A percentile compares a stretch with the other conserved stretches of the same genome.
Conservation (phyloP, 768 basidiomycete species). For the Trametes coccinea region DNA sequence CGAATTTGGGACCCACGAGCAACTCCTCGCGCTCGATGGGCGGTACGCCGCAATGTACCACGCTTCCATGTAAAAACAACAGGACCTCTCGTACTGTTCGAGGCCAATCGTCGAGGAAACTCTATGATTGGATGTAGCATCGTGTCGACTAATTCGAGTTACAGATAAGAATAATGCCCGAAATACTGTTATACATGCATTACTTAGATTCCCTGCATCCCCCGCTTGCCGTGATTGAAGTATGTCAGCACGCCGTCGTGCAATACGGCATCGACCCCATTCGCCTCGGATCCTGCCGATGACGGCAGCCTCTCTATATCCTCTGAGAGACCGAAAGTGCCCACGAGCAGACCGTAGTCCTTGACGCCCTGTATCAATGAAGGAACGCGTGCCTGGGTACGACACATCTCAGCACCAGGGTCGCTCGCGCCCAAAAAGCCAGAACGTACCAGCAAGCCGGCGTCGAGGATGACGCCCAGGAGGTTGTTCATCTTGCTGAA, state of each 20-base stretch:
- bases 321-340: slow-evolving; percentile 69
- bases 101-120: not conserved
- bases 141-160: slow-evolving; percentile 15
- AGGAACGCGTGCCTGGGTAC: slow-evolving; percentile 77
- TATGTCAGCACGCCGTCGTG: slow-evolving; percentile 66
- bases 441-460: slow-evolving; percentile 72
- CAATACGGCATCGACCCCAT: slow-evolving; percentile 70
- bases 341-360: slow-evolving; percentile 85
- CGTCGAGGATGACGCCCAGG: slow-evolving; percentile 88
- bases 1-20: slow-evolving; percentile 75
- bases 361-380: slow-evolving; percentile 87
- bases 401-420: slow-evolving; percentile 16
- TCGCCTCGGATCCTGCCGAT: slow-evolving; percentile 40
- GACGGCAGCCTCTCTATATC: slow-evolving; percentile 37
- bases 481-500: slow-evolving; percentile 93
- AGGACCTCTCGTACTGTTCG: not conserved
- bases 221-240: slow-evolving; percentile 57
- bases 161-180: slow-evolving; percentile 17
- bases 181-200: slow-evolving; percentile 11
- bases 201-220: slow-evolving; percentile 16
- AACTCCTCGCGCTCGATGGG: slow-evolving; percentile 58
- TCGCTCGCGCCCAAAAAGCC: not conserved
- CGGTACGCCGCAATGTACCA: slow-evolving; percentile 70
- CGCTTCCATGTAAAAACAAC: slow-evolving; percentile 54
- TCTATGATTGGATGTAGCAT: slow-evolving; percentile 4